These are phyloP conservation scores for Trametes gibbosa DNA, from an alignment of 768 basidiomycete species.

Conservation along the genomic window DNA sequence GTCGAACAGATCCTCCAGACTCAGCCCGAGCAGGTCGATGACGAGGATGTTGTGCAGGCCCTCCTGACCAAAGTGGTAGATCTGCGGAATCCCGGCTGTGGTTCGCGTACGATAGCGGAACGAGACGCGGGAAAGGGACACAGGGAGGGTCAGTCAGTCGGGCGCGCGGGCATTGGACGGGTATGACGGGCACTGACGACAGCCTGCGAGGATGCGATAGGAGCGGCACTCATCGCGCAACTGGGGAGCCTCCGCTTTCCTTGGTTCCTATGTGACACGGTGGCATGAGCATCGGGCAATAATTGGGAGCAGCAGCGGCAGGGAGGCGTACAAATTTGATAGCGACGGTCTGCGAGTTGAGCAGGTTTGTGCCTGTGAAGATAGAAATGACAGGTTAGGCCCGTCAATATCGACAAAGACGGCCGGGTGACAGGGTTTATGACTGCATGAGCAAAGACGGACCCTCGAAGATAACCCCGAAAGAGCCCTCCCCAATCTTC, in stretches of 20 bases:
- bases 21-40: conserved; percentile 96
- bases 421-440: not conserved
- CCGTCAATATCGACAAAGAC: not conserved
- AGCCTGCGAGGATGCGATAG: conserved; percentile 87
- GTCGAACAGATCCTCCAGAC: conserved; percentile 96
- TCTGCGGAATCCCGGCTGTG: conserved; percentile 94
- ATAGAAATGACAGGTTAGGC: not conserved
- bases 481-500: conserved; percentile 99
- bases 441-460: conserved; percentile 12
- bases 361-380: conserved; percentile 82
- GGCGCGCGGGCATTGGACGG: conserved; percentile 3
- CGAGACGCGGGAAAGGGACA: not conserved
- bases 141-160: not conserved
- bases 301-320: not conserved
- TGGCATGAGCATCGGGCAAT: not conserved
- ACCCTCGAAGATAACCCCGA: conserved; percentile 96
- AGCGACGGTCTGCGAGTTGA: conserved; percentile 98
- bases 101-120: not conserved
- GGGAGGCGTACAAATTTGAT: conserved; percentile 93
- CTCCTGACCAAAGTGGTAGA: conserved; percentile 99
- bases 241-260: conserved; percentile 96
- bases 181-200: conserved; percentile 48
- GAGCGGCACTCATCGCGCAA: conserved; percentile 98
- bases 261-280: conserved; percentile 60
- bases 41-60: conserved; percentile 98